Evolutionary conservation across 768 basidiomycete genomes (phyloP), one percentile per base, ranked within the genome.

Genomic region (Chiua virens): DNA sequence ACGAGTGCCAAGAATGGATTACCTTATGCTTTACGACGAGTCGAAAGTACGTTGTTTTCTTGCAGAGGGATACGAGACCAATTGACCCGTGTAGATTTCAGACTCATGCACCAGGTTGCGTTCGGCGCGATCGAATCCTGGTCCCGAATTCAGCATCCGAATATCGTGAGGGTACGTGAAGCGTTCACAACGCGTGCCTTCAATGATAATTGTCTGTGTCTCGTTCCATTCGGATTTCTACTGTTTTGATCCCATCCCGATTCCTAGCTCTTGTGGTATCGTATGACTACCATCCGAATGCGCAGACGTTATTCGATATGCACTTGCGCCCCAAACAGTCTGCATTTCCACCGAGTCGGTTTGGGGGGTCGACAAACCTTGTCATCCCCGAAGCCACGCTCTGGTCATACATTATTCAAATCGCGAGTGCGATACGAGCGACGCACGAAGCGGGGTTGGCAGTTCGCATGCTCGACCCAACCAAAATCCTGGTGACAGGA

Each of bases 111-210:
- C 56, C 90, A 92, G 62, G 74, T 78, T 20, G 94, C 96, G 1
- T 95, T 99, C 61, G 73, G 71, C 13, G 72, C 83, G 9, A 86
- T 98, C 41, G 95, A 97, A 57, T 73, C 82, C 15, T 99, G 97
- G 97, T 82, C 84, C 1, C 76, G 80, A 39, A 75, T 98, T 49
- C 79, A 75, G 17, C 96, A 98, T 71, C 94, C 97, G 1, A 86
- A 81, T 55, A 86, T 99, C 53, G 83, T 96, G 15, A 69, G 81
- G 9, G 73, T 98, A 20, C 79, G 82, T 43, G 97, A 98, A 66
- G 97, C 96, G 1, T 98, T 99, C 73, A 98, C 97, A 0, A 96
- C 96, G 0, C 80, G 86, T 25, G 83, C 89, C 1, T 99, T 99
- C 68, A 83, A 85, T 48, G 97, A 98, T 66, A 87, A 86, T 59